Evolutionary conservation across 768 basidiomycete species (phyloP), one percentile per base, ranked within the genome.

Genomic region (Suillus spraguei): DNA sequence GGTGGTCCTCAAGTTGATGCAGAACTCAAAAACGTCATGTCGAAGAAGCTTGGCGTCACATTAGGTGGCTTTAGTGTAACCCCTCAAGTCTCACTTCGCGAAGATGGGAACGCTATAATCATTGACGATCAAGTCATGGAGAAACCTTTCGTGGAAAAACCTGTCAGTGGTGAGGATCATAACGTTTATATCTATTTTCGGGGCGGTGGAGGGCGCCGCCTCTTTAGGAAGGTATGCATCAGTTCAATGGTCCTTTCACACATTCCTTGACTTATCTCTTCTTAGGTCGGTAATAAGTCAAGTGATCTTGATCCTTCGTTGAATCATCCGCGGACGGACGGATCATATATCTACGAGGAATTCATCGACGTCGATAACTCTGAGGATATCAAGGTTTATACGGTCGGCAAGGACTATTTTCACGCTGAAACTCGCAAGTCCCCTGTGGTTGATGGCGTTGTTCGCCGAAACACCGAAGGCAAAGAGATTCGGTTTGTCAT

Each of bases 331-430:
- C 84, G 97, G 66, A 95, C 93, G 2, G 94, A 99, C 69, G 97
- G 96, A 13, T 98, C 96, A 14, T 99, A 96, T 77, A 97, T 98
- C 69, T 99, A 99, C 75, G 97, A 99, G 77, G 85, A 97, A 68
- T 99, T 99, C 71, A 91, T 99, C 68, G 95, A 98, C 67, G 95
- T 97, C 33, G 95, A 97, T 69, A 98, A 97, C 73, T 92, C 92
- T 28, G 97, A 99, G 77, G 97, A 99, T 75, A 99, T 99, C 84
- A 99, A 99, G 75, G 95, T 99, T 33, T 99, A 99, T 76, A 99
- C 97, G 0, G 93, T 99, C 41, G 97, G 97, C 10, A 87, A 87
- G 59, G 89, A 94, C 60, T 99, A 95, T 72, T 95, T 94, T 9
- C 97, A 99, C 75, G 97, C 97, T 22, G 97, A 99, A 78, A 98